phyloP scores from a whole-genome alignment of 2,329 filamentous ascomycete genomes.

The Neonectria coccinea region DNA sequence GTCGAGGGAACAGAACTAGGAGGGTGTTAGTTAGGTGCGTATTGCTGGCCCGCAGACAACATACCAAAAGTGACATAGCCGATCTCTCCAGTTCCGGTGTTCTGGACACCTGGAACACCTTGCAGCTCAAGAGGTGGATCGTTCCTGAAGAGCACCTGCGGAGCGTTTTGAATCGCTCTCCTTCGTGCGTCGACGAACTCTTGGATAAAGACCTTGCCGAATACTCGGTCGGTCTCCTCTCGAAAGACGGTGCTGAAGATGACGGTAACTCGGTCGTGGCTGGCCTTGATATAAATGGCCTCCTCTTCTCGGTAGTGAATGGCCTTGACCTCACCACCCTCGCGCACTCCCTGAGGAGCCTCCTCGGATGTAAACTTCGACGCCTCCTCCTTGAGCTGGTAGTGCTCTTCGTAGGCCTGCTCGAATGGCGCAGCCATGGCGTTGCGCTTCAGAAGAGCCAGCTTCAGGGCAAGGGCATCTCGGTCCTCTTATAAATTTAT shows the following conservation, averaged over 20 bases:
- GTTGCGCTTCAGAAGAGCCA: slow-evolving; percentile 95
- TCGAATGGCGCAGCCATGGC: slow-evolving; percentile 99
- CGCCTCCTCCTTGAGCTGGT: slow-evolving; percentile 85
- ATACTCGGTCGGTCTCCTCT: slow-evolving; percentile 97
- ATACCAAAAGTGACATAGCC: slow-evolving; percentile 98
- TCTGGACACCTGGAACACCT: slow-evolving; percentile 83
- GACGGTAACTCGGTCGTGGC: slow-evolving; percentile 95
- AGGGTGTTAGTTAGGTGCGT: slow-evolving; percentile 34
- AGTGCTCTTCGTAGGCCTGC: slow-evolving; percentile 94
- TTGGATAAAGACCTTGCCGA: slow-evolving; percentile 97
- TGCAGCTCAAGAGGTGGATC: slow-evolving; percentile 94
- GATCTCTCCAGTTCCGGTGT: slow-evolving; percentile 83
- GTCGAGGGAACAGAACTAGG: slow-evolving; percentile 91
- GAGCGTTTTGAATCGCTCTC: slow-evolving; percentile 96
- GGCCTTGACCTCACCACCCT: slow-evolving; percentile 92
- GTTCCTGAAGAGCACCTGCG: slow-evolving; percentile 95
- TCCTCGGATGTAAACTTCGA: slow-evolving; percentile 94
- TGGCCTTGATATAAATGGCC: slow-evolving; percentile 98
- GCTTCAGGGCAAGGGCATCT: slow-evolving; percentile 86
- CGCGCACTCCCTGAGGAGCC: slow-evolving; percentile 87
- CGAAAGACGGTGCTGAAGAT: slow-evolving; percentile 99
- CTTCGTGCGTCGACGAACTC: slow-evolving; percentile 97
- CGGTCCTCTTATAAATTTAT: slow-evolving; percentile 71
- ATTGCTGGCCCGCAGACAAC: background rate
- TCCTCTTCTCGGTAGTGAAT: slow-evolving; percentile 99